Percentiles rank a stretch among this genome's conserved stretches.
Evolutionary conservation across 2,329 filamentous ascomycete species (phyloP).

Genomic region (Tympanopsis confertula): DNA sequence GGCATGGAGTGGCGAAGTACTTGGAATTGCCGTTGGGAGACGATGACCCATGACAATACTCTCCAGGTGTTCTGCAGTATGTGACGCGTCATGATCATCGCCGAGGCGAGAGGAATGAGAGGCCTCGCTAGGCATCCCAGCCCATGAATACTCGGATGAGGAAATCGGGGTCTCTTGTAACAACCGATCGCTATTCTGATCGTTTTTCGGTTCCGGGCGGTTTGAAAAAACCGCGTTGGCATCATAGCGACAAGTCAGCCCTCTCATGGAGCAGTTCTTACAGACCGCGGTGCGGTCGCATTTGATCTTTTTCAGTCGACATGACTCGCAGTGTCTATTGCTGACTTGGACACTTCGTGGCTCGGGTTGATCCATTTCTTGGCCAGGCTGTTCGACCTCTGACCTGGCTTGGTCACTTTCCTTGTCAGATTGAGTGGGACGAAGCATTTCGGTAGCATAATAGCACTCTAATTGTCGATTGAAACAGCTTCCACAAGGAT

Average conservation of each 20-base stretch:
- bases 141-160: background rate
- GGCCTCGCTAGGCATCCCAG: background rate
- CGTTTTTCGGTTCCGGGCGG: background rate
- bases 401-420: no score
- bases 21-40: background rate
- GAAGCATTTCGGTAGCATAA: no score
- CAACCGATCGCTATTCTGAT: constrained; percentile 3
- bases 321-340: constrained; percentile 19
- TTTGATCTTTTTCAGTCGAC: constrained; percentile 18
- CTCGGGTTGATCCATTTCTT: no score
- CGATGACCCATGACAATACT: background rate
- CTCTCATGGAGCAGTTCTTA: constrained; percentile 13
- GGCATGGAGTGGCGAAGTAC: background rate
- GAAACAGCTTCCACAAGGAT: no score
- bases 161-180: no score
- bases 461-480: no score
- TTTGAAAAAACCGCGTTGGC: background rate
- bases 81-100: background rate
- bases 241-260: constrained; percentile 11
- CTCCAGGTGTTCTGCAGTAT: background rate
- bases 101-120: background rate
- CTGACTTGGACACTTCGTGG: no score
- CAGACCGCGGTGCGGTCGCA: constrained; percentile 16
- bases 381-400: no score
- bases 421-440: no score